phyloP scores from a whole-genome alignment of 2,329 filamentous ascomycete species.

The Aspergillus vadensis region DNA sequence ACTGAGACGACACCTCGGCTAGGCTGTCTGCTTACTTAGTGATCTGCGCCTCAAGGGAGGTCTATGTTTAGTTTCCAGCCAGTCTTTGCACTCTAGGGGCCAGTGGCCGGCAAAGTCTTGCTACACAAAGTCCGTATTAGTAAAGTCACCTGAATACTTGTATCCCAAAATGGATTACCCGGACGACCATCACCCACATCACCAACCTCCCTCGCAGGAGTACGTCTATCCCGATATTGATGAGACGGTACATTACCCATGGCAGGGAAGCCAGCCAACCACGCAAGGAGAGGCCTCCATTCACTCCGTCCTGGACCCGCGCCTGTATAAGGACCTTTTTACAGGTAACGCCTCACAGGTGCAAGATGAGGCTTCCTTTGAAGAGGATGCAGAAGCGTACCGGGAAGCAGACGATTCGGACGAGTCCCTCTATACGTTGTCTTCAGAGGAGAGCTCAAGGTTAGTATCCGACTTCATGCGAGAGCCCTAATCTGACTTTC shows the following conservation, averaged over 20 bases:
- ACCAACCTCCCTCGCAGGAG: constrained; percentile 22
- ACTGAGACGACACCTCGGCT: neutral
- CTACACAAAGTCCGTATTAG: neutral
- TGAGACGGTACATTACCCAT: constrained; percentile 36
- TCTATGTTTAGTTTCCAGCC: constrained; percentile 1
- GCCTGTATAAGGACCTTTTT: constrained; percentile 33
- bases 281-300: constrained; percentile 18
- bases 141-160: neutral
- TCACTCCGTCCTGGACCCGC: constrained; percentile 36
- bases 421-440: constrained; percentile 29
- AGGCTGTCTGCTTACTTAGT: neutral
- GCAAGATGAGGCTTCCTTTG: constrained; percentile 11
- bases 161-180: constrained; percentile 24
- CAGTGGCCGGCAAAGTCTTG: neutral
- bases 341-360: constrained; percentile 17
- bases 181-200: constrained; percentile 14
- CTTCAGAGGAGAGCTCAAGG: constrained; percentile 29
- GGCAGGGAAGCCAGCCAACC: constrained; percentile 28
- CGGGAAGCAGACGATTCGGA: constrained; percentile 20
- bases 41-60: neutral
- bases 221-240: constrained; percentile 37
- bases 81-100: neutral
- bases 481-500: neutral
- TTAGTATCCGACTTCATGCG: constrained; percentile 16
- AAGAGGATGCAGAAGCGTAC: constrained; percentile 17